phyloP scores from a whole-genome alignment of 2,329 filamentous ascomycete genomes.

The Colletotrichum filicis region DNA sequence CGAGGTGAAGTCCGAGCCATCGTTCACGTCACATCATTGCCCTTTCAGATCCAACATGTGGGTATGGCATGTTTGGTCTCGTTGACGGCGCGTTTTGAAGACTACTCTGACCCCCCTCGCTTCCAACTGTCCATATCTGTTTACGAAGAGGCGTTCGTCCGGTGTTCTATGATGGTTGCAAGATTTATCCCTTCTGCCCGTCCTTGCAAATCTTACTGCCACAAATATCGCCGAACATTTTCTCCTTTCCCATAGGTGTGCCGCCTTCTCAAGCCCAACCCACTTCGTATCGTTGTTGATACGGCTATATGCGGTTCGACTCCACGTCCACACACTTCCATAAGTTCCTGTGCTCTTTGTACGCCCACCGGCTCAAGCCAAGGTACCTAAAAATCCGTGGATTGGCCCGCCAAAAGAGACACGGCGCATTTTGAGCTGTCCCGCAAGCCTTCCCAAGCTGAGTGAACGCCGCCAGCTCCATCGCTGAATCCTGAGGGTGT shows the following conservation, averaged over 20 bases:
- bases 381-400: too few relatives aligned
- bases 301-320: background rate
- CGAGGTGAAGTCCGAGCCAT: slow-evolving; percentile 20
- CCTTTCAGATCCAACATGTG: background rate
- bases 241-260: background rate
- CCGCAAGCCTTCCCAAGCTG: background rate
- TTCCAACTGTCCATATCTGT: background rate
- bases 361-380: background rate
- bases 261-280: background rate
- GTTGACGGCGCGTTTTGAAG: background rate
- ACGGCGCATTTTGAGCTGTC: background rate
- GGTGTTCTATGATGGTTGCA: background rate
- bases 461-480: background rate
- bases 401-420: background rate
- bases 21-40: background rate
- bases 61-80: background rate
- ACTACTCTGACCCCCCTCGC: background rate
- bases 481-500: background rate
- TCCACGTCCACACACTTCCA: background rate
- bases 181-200: background rate
- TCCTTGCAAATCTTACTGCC: background rate
- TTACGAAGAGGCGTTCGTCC: slow-evolving; percentile 4
- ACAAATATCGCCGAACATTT: background rate
- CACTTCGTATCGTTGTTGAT: background rate
- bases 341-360: background rate